A percentile compares a stretch with the other conserved stretches of the same genome.
Conservation (phyloP, 1,284 basidiomycete genomes). For the Neonothopanus nambi region DNA sequence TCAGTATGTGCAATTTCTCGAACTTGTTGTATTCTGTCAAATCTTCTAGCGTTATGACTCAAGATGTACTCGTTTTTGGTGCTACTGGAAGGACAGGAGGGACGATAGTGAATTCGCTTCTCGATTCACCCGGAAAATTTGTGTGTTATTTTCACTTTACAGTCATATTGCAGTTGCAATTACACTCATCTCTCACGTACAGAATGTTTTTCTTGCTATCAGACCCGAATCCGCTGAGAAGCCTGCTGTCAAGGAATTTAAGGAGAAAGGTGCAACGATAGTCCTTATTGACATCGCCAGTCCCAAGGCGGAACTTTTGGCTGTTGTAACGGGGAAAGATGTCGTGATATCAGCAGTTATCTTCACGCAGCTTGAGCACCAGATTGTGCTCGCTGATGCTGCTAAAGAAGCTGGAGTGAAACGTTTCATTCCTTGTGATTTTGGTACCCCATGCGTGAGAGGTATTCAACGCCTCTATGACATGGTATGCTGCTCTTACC, state of each 20-base stretch:
- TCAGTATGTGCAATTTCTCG: too few species aligned
- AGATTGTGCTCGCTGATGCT: conserved; percentile 3
- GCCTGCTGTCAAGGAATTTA: not conserved
- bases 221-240: conserved; percentile 6
- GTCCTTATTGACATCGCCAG: not conserved
- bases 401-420: conserved; percentile 12
- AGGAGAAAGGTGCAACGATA: not conserved
- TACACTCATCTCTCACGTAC: not conserved
- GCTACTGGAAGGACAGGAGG: not conserved
- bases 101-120: not conserved
- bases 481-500: too few species aligned
- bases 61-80: conserved; percentile 2
- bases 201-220: conserved; percentile 2
- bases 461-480: conserved; percentile 1
- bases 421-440: conserved; percentile 12
- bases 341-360: conserved; percentile 1
- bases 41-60: too few species aligned
- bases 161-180: not conserved
- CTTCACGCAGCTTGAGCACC: not conserved
- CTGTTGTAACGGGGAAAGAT: not conserved
- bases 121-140: not conserved
- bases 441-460: not conserved
- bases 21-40: too few species aligned
- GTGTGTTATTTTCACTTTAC: not conserved
- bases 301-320: not conserved